phyloP scores from a whole-genome alignment of 2,329 filamentous ascomycete genomes.

The Ramularia endophylla region DNA sequence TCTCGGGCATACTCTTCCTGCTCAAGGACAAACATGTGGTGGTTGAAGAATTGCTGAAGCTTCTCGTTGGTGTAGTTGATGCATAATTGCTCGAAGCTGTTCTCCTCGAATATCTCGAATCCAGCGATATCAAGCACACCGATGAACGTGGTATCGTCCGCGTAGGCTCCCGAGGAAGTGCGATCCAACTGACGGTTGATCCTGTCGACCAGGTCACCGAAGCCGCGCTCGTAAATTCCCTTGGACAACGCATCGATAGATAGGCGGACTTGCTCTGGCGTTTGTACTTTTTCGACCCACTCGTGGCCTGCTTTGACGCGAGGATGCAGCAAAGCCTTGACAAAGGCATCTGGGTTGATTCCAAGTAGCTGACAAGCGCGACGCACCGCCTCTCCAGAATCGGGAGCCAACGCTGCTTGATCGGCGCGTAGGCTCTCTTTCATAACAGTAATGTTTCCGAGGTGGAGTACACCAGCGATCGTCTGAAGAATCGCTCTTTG shows the following conservation, averaged over 20 bases:
- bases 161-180: slow-evolving; percentile 59
- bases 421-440: slow-evolving; percentile 89
- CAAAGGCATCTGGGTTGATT: slow-evolving; percentile 75
- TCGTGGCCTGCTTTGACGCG: slow-evolving; percentile 92
- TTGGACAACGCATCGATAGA: slow-evolving; percentile 88
- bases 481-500: slow-evolving; percentile 79
- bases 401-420: slow-evolving; percentile 74
- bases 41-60: slow-evolving; percentile 98
- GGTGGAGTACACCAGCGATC: slow-evolving; percentile 82
- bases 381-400: slow-evolving; percentile 67
- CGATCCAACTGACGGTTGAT: slow-evolving; percentile 91
- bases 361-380: slow-evolving; percentile 80
- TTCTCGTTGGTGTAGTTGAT: slow-evolving; percentile 99
- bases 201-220: slow-evolving; percentile 82
- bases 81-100: slow-evolving; percentile 98
- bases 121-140: slow-evolving; percentile 98
- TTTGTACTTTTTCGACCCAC: slow-evolving; percentile 98
- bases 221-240: slow-evolving; percentile 94
- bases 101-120: slow-evolving; percentile 97
- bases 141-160: slow-evolving; percentile 92
- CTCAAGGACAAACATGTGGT: slow-evolving; percentile 99
- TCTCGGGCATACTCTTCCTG: slow-evolving; percentile 97
- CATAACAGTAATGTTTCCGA: slow-evolving; percentile 84
- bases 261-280: slow-evolving; percentile 89
- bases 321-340: slow-evolving; percentile 83